Base-by-base conservation (phyloP, 208 protist genomes). In the Strigomonas galati region DNA sequence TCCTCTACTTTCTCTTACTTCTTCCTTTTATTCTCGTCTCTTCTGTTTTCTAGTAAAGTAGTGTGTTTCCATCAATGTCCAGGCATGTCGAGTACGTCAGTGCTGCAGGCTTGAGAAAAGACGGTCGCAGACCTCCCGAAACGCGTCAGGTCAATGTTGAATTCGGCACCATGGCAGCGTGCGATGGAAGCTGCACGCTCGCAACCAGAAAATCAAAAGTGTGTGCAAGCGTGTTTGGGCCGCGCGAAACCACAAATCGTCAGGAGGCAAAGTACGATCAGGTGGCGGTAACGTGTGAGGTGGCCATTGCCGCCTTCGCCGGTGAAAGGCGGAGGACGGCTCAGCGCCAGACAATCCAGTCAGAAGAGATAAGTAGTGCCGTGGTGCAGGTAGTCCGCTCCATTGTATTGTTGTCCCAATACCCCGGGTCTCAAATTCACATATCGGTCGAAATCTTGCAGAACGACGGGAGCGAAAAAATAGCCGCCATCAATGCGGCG, bases 381-480 rank as follows among this genome's bases (percentile, higher is more conserved):
- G 81, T 95, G 23, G 67, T 88, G 26, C 81, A 91, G 35, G 87
- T 93, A 17, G 76, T 76, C 32, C 82, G 86, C 24, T 93, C 87
- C 49, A 66, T 92, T 21, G 77, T 95, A 10, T 59, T 95, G 5
- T 73, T 90, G n/a, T 58, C 71, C 10, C 87, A 95, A 64, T 95
- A 95, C 63, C 87, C 90, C 21, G 82, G 82, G 65, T 93, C 90
- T n/a, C 82, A 93, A 49, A 93, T 96, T 46, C 84, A 94, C 79
- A 76, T 96, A 32, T 82, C 73, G 56, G 65, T 96, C 2, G 87
- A 94, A 51, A 76, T 96, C 3, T 74, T 96, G 17, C 79, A 79
- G 56, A 75, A 85, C 28, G 88, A 96, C 67, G 91, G 87, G 2
- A 90, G 74, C 53, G 87, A 93, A 40, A 93, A 91, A 67, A 76